Evolutionary conservation across 305 asterid species (phyloP), one percentile per base, ranked within the genome.

Genomic region (Rubia peregrina): DNA sequence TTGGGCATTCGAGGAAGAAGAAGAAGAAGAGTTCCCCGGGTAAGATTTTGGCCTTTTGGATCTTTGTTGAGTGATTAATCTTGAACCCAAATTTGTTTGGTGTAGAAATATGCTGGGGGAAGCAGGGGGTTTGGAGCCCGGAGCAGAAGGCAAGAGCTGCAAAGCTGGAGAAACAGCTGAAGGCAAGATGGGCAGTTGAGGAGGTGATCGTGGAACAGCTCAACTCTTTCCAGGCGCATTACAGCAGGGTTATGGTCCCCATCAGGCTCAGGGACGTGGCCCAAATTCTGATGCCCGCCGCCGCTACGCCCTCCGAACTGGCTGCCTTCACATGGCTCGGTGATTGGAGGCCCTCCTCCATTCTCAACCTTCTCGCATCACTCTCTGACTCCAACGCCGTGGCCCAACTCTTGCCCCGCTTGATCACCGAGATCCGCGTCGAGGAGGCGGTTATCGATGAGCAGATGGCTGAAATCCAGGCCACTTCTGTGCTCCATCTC

Each of bases 371-470:
- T 63, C 86, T 89, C 9, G 42, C 67, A 7, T 66, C 73, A 2
- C 64, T 78, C 6, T 63, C 81, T 69, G 85, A 87, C 64, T 88
- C 91, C 0, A 73, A 57, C 12, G 81, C 78, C 1, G 80, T 82
- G 4, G 86, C 84, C 2, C 80, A 78, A 22, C 81, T 86, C 73
- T 43, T 91, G 41, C 67, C 88, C 30, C 92, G 82, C 68, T 75
- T 89, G 77, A 73, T 85, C 76, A 83, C 82, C 19, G 95, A 90
- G 53, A 59, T 88, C 9, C 86, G 92, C 0, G 86, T 82, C 24
- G 98, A 93, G 63, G 98, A 93, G 78, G 88, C 91, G 7, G 95
- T 93, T 49, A 93, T 93, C 48, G 95, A 93, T 55, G 96, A 86
- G 70, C 96, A 93, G 71, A 89, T 91, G 90, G 74, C 88, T 1